These are phyloP conservation scores for Nitzschia sp. DNA, from an alignment of 108 stramenopile genomes.

Conservation along the genomic window DNA sequence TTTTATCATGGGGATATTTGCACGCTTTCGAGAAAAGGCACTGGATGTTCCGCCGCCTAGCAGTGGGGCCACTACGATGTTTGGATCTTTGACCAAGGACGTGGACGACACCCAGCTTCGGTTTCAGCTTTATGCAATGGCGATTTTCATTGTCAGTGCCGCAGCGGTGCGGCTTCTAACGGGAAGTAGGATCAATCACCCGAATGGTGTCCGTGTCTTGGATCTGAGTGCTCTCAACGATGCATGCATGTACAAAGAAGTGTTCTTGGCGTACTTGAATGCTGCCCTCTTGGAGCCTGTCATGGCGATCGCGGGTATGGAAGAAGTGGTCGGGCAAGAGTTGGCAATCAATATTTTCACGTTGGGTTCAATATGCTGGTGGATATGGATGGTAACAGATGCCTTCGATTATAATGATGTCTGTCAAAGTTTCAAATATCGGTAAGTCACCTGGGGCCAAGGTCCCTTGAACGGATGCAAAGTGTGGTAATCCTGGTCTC, in stretches of 20 bases:
- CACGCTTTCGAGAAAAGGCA: slow-evolving; percentile 3
- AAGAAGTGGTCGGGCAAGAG: slow-evolving; percentile 6
- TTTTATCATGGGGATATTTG: slow-evolving; percentile 4
- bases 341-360: slow-evolving; percentile 12
- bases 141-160: not conserved
- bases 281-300: slow-evolving; percentile 26
- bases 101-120: not conserved
- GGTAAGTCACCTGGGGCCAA: not conserved
- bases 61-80: not conserved
- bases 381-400: slow-evolving; percentile 29
- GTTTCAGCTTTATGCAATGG: not conserved
- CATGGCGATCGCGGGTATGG: slow-evolving; percentile 22
- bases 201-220: slow-evolving; percentile 8
- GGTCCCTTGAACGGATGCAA: not conserved
- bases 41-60: not conserved
- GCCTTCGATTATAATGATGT: slow-evolving; percentile 28
- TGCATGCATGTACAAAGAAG: slow-evolving; percentile 15
- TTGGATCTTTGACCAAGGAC: not conserved
- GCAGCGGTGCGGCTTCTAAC: not conserved
- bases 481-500: not conserved
- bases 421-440: slow-evolving; percentile 10
- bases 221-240: slow-evolving; percentile 17
- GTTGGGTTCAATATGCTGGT: slow-evolving; percentile 19
- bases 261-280: slow-evolving; percentile 28
- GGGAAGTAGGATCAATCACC: not conserved